Evolutionary conservation across 495 filamentous ascomycete species (phyloP).

Genomic region (Staphylotrichum tortipilum): DNA sequence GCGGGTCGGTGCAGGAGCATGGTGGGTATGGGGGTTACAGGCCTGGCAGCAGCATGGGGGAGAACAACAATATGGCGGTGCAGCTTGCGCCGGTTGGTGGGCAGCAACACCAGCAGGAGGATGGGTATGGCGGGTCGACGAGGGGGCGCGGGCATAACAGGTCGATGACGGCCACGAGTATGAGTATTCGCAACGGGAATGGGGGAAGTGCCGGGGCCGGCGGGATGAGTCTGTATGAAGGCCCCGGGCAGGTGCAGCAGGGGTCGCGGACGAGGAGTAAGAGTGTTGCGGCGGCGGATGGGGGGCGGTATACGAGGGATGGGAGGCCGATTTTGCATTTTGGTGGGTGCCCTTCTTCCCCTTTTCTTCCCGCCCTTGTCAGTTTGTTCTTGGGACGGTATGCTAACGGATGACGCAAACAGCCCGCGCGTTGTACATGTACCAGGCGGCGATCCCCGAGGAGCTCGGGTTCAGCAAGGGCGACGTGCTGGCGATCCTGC

Average conservation of each 20-base stretch:
- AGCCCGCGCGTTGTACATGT: constrained; percentile 93
- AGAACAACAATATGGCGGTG: constrained; percentile 60
- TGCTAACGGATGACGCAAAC: constrained; percentile 10
- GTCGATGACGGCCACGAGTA: constrained; percentile 4
- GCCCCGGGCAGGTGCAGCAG: constrained; percentile 33
- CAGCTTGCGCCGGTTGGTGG: constrained; percentile 53
- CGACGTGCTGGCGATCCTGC: constrained; percentile 78
- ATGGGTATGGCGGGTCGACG: constrained; percentile 45
- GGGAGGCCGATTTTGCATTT: constrained; percentile 85
- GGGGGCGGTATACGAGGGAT: constrained; percentile 65
- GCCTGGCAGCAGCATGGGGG: constrained; percentile 32
- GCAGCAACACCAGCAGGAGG: constrained; percentile 7
- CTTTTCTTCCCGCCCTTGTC: not conserved
- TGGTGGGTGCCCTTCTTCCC: constrained; percentile 52
- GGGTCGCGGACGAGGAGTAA: constrained; percentile 54
- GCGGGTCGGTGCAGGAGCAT: constrained; percentile 11
- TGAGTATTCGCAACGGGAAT: constrained; percentile 1
- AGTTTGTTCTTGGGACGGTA: not conserved
- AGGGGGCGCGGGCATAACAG: constrained; percentile 33
- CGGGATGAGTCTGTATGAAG: constrained; percentile 54
- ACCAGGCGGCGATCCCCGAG: constrained; percentile 87
- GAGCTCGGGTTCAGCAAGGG: constrained; percentile 92
- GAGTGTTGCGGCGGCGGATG: constrained; percentile 70
- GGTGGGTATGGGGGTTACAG: constrained; percentile 29
- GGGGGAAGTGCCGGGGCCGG: constrained; percentile 15